These are phyloP conservation scores for Pelargonium cotyledonis DNA, from an alignment of 441 rosid genomes.

Conservation along the genomic window DNA sequence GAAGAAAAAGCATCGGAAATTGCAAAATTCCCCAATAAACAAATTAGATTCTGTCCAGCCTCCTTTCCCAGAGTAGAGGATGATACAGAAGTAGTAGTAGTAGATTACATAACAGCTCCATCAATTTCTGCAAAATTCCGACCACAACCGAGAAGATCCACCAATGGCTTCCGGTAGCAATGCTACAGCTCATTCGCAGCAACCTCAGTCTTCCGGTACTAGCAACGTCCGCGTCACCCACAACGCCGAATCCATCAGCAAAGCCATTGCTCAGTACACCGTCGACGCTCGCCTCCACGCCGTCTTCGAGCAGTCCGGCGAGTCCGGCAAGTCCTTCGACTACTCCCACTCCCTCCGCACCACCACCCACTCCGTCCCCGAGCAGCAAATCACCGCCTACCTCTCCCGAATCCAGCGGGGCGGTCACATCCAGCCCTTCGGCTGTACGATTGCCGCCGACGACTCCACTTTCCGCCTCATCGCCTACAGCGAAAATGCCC, in stretches of 20 bases:
- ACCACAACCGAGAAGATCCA: too few species aligned
- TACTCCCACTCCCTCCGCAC: conserved; percentile 55
- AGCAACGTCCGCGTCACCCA: conserved; percentile 27
- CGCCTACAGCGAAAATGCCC: conserved; percentile 69
- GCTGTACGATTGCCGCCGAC: conserved; percentile 66
- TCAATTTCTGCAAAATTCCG: too few species aligned
- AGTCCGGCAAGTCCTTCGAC: conserved; percentile 62
- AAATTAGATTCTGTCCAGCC: too few species aligned
- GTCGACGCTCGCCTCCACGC: conserved; percentile 69
- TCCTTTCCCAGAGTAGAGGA: too few species aligned
- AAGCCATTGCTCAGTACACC: conserved; percentile 65
- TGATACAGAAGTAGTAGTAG: too few species aligned
- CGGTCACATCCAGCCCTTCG: conserved; percentile 61
- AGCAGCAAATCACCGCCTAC: conserved; percentile 61
- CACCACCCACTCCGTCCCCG: conserved; percentile 46
- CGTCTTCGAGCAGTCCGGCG: conserved; percentile 70
- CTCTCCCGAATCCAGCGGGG: conserved; percentile 76
- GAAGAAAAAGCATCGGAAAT: too few species aligned
- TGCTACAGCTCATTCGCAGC: not conserved
- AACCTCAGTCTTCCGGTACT: conserved; percentile 48
- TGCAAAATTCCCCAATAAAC: too few species aligned
- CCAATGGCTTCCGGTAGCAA: too few species aligned
- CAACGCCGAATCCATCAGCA: conserved; percentile 11
- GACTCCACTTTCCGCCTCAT: conserved; percentile 47
- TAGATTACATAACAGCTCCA: too few species aligned